Evolutionary conservation across 23 red algal species (phyloP).

Genomic region (Gracilaria gracilis): DNA sequence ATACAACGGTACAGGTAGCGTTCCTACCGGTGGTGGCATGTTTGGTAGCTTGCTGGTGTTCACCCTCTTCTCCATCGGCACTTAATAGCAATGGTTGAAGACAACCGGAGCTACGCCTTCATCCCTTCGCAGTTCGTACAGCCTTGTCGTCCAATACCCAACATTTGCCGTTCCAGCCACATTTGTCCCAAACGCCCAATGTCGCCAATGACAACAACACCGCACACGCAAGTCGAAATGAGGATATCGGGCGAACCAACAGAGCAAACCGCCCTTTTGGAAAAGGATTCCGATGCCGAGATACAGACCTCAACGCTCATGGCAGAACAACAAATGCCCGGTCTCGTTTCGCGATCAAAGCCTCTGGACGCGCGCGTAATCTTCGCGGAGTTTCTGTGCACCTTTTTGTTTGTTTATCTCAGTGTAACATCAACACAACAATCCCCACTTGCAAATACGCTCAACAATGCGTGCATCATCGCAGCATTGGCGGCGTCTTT

Average conservation of each 20-base stretch:
- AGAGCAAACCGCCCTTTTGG: conserved; percentile 17
- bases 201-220: neutral
- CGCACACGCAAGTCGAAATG: neutral
- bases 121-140: neutral
- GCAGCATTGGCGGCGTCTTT: conserved; percentile 55
- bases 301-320: neutral
- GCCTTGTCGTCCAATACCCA: neutral
- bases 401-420: conserved; percentile 76
- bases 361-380: conserved; percentile 50
- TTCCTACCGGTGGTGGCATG: too few species aligned
- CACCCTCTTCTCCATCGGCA: neutral
- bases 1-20: too few species aligned
- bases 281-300: neutral
- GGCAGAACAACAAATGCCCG: conserved; percentile 1
- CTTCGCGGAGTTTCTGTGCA: conserved; percentile 63
- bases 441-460: conserved; percentile 37
- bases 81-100: neutral
- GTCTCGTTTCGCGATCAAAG: conserved; percentile 3
- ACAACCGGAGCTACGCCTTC: neutral
- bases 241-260: neutral
- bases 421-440: conserved; percentile 47
- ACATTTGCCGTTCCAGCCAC: neutral
- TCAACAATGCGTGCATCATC: conserved; percentile 58
- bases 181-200: neutral
- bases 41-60: too few species aligned